Percentiles rank a stretch among this genome's conserved stretches.
Evolutionary conservation across 257 asterid genomes (phyloP).

Genomic region (Solanum microdontum): DNA sequence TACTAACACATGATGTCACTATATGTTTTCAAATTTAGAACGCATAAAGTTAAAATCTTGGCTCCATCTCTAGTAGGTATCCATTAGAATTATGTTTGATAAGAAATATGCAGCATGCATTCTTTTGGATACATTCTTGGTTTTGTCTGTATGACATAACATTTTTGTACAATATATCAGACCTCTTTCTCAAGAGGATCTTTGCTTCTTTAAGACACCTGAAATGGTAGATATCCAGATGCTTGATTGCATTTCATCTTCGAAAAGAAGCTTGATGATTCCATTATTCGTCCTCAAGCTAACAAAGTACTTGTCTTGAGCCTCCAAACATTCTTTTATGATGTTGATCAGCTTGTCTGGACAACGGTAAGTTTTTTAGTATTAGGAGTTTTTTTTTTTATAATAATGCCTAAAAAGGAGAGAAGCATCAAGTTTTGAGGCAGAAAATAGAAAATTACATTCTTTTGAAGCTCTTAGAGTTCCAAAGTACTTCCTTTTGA

Average conservation of each 20-base stretch:
- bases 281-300: constrained; percentile 42
- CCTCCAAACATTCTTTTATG: constrained; percentile 19
- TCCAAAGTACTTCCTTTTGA: constrained; percentile 42
- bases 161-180: neutral
- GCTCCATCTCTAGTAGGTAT: neutral
- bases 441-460: constrained; percentile 14
- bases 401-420: neutral
- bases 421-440: neutral
- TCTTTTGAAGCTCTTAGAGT: constrained; percentile 39
- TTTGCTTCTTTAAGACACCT: constrained; percentile 29
- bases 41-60: neutral
- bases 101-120: neutral
- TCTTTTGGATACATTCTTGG: neutral
- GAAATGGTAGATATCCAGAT: constrained; percentile 46
- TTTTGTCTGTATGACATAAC: neutral
- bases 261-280: constrained; percentile 34
- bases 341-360: constrained; percentile 49
- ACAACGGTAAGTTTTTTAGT: neutral
- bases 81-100: neutral
- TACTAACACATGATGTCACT: neutral
- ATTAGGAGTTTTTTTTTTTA: neutral
- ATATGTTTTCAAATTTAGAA: neutral
- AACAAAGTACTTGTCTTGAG: constrained; percentile 22
- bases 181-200: constrained; percentile 11
- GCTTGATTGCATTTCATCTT: constrained; percentile 40